Percentiles rank a stretch among this genome's conserved stretches.
These are phyloP conservation scores for Pestalotiopsis sp. DNA, from an alignment of 2,329 filamentous ascomycete species.

Conservation along the genomic window DNA sequence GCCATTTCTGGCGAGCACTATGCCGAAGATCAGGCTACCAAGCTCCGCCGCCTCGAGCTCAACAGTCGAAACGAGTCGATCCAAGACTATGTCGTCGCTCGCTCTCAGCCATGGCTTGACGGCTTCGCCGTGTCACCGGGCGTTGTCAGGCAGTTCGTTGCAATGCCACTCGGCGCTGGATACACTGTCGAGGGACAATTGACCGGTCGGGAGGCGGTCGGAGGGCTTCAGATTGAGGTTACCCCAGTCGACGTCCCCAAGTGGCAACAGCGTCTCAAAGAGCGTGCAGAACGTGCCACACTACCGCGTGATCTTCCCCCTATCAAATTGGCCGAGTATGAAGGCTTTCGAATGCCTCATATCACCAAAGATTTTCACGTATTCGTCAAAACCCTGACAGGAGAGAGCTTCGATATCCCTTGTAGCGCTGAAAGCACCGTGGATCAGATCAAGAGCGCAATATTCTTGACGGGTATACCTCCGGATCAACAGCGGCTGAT, in stretches of 20 bases:
- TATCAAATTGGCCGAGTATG: too few species aligned
- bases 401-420: neutral
- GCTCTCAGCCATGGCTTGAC: conserved; percentile 41
- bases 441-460: neutral
- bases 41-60: conserved; percentile 7
- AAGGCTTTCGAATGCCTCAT: too few species aligned
- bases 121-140: conserved; percentile 38
- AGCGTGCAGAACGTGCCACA: too few species aligned
- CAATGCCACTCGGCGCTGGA: conserved; percentile 42
- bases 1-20: conserved; percentile 38
- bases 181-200: conserved; percentile 49
- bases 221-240: conserved; percentile 48
- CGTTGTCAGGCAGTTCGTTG: conserved; percentile 49
- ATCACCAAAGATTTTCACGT: neutral
- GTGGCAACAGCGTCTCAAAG: too few species aligned
- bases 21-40: conserved; percentile 21
- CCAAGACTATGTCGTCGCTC: conserved; percentile 37
- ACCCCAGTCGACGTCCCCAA: conserved; percentile 24
- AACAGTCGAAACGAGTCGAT: conserved; percentile 17
- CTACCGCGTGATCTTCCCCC: too few species aligned
- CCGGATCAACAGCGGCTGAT: neutral
- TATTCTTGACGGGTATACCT: too few species aligned
- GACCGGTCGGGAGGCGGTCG: conserved; percentile 40
- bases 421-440: neutral
- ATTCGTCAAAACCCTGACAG: neutral